phyloP scores from a whole-genome alignment of 208 protist genomes.

The Leishmania guyanensis region DNA sequence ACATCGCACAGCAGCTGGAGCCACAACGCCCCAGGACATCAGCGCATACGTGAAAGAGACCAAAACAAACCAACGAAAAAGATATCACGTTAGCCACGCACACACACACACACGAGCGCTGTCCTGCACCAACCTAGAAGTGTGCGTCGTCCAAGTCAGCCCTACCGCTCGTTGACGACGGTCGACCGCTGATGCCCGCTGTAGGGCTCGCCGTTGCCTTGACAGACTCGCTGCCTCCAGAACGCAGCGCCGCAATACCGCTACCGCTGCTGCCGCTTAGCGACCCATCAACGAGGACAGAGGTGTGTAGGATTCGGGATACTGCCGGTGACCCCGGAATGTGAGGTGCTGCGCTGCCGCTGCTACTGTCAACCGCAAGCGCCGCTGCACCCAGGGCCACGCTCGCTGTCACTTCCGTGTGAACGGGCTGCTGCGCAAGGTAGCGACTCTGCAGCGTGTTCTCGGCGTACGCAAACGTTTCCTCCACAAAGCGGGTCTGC shows the following conservation, averaged over 20 bases:
- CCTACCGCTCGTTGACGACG: not conserved
- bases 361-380: conserved; percentile 9
- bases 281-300: conserved; percentile 41
- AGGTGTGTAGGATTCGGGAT: conserved; percentile 51
- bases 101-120: too few species aligned
- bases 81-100: not conserved
- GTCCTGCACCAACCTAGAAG: conserved; percentile 7
- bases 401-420: conserved; percentile 64
- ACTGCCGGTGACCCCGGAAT: not conserved
- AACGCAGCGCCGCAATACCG: conserved; percentile 7
- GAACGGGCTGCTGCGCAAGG: conserved; percentile 71
- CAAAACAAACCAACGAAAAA: not conserved
- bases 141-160: conserved; percentile 17
- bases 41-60: not conserved
- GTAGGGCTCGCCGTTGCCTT: conserved; percentile 2
- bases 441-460: conserved; percentile 72
- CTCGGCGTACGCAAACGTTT: conserved; percentile 74
- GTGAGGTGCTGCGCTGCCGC: conserved; percentile 1
- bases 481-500: conserved; percentile 69
- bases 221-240: conserved; percentile 7
- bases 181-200: not conserved
- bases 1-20: not conserved
- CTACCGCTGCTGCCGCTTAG: conserved; percentile 1
- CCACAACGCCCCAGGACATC: not conserved
- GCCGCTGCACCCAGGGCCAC: conserved; percentile 14